Conservation (phyloP, 208 protist species). For the Blastocrithidia nonstop region DNA sequence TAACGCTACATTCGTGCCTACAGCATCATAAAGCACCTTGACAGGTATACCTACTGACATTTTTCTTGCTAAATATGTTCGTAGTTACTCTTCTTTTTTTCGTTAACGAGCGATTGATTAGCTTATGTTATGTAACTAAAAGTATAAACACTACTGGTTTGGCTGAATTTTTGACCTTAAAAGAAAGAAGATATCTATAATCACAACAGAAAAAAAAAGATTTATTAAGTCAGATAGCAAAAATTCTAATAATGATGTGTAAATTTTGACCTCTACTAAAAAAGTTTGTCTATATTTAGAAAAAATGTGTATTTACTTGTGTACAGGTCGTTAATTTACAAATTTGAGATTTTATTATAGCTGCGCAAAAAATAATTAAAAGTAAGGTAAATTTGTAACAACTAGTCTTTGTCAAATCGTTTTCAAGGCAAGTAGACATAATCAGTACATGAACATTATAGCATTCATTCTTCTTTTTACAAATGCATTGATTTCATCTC, state of each 20-base stretch:
- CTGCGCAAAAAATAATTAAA: background rate
- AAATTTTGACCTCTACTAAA: background rate
- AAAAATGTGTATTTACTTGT: background rate
- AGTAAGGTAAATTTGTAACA: background rate
- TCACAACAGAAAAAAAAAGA: background rate
- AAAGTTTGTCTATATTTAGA: background rate
- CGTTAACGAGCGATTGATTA: background rate
- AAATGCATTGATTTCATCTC: too few relatives aligned
- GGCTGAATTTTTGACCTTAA: background rate
- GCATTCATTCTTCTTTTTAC: background rate
- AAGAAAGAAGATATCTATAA: background rate
- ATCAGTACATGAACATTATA: slow-evolving; percentile 1
- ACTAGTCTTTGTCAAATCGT: background rate
- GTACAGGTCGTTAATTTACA: background rate
- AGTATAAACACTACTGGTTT: background rate
- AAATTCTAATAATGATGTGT: background rate
- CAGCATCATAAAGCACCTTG: slow-evolving; percentile 88
- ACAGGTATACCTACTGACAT: slow-evolving; percentile 70
- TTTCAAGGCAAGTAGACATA: background rate
- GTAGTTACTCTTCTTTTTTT: background rate
- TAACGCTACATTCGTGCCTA: slow-evolving; percentile 76
- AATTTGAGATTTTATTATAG: background rate
- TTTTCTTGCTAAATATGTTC: background rate
- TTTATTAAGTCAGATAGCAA: background rate
- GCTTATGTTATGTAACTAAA: background rate